A percentile compares a stretch with the other conserved stretches of the same genome.
phyloP scores from a whole-genome alignment of 352 stramenopile genomes.

The Phytophthora chlamydospora region DNA sequence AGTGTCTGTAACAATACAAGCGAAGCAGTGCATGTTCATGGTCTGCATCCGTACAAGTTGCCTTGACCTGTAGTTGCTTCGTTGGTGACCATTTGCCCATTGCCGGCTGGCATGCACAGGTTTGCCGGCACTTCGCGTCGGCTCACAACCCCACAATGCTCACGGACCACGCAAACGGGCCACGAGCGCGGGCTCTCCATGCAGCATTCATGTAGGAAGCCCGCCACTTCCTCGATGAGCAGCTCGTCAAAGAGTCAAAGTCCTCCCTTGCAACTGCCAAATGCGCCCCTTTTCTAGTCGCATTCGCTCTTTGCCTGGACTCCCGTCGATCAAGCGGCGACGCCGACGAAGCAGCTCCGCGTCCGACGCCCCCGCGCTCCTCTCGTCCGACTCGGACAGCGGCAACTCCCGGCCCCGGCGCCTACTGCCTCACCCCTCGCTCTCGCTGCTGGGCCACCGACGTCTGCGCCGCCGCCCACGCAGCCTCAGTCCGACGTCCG shows the following conservation, averaged over 20 bases:
- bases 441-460: conserved; percentile 21
- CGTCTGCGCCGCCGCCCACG: conserved; percentile 12
- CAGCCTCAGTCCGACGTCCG: conserved; percentile 22
- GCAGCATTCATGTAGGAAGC: background rate
- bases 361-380: conserved; percentile 17
- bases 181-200: conserved; percentile 10
- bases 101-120: no score
- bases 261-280: background rate
- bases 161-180: conserved; percentile 17
- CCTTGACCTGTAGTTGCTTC: no score
- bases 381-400: conserved; percentile 24
- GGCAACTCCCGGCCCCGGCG: conserved; percentile 8
- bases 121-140: no score
- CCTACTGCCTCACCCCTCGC: conserved; percentile 18
- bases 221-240: background rate
- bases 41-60: no score
- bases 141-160: conserved; percentile 31
- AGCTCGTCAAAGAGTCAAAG: no score
- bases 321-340: conserved; percentile 30
- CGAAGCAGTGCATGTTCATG: no score
- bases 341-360: conserved; percentile 32
- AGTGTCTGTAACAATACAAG: conserved; percentile 30
- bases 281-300: conserved; percentile 37
- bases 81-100: background rate
- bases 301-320: conserved; percentile 19